Evolutionary conservation across 805 yeast species (phyloP).

Genomic region (Lachancea waltii): DNA sequence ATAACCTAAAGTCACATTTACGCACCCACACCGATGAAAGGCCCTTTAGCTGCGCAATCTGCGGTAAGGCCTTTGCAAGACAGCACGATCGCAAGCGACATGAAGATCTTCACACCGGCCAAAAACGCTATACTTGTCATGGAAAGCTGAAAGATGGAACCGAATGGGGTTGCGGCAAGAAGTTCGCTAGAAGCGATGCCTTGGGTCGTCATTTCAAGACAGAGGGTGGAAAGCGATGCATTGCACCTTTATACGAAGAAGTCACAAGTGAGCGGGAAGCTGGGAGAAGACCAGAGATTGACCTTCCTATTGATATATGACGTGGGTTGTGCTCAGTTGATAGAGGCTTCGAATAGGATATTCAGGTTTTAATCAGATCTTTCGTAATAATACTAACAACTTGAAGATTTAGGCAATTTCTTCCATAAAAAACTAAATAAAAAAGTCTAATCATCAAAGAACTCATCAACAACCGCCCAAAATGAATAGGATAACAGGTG

Average conservation of each 20-base stretch:
- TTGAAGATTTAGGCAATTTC: not conserved
- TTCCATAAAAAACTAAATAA: not conserved
- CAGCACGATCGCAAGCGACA: conserved; percentile 74
- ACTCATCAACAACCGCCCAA: not conserved
- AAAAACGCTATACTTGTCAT: conserved; percentile 65
- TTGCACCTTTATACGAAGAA: conserved; percentile 60
- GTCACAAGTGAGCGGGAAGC: conserved; percentile 31
- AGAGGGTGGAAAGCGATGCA: conserved; percentile 69
- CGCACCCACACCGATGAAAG: conserved; percentile 85
- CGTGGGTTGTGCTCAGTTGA: not conserved
- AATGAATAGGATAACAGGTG: not conserved
- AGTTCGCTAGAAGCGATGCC: conserved; percentile 76
- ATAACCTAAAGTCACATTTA: conserved; percentile 84
- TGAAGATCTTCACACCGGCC: conserved; percentile 70
- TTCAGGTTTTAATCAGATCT: not conserved
- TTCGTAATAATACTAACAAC: not conserved
- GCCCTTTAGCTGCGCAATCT: conserved; percentile 64
- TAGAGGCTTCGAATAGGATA: not conserved
- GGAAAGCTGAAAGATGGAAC: conserved; percentile 54
- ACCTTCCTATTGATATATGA: conserved; percentile 6
- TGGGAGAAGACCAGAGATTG: conserved; percentile 3
- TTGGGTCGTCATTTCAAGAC: conserved; percentile 73
- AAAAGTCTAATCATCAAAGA: not conserved
- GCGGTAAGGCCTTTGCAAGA: conserved; percentile 79
- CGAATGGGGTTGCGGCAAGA: conserved; percentile 76